phyloP scores from a whole-genome alignment of 2,329 filamentous ascomycete species.

The Microascus cirrosus region DNA sequence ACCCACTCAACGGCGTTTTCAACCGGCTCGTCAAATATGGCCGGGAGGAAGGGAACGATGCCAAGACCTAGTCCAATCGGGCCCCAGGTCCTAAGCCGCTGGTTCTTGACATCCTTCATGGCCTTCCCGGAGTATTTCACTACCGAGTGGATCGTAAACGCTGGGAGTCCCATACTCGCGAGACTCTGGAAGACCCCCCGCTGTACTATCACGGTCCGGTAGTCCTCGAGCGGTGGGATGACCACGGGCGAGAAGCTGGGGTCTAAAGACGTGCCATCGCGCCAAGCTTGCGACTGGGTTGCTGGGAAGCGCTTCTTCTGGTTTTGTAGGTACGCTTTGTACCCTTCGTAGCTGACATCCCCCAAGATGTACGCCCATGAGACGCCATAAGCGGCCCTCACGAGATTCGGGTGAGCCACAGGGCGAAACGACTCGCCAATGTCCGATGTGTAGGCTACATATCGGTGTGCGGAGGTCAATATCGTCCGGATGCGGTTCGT shows the following conservation, averaged over 20 bases:
- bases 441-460: slow-evolving; percentile 93
- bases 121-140: slow-evolving; percentile 80
- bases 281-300: slow-evolving; percentile 1
- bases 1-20: slow-evolving; percentile 84
- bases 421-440: slow-evolving; percentile 95
- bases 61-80: slow-evolving; percentile 77
- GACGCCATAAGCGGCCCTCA: slow-evolving; percentile 75
- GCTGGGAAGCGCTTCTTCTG: slow-evolving; percentile 41
- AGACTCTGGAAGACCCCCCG: slow-evolving; percentile 81
- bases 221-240: slow-evolving; percentile 73
- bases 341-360: slow-evolving; percentile 86
- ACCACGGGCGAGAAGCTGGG: slow-evolving; percentile 20
- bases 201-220: slow-evolving; percentile 81
- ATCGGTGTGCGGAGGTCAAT: slow-evolving; percentile 81
- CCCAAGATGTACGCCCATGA: slow-evolving; percentile 89
- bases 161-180: slow-evolving; percentile 87
- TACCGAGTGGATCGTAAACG: slow-evolving; percentile 87
- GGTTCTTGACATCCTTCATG: slow-evolving; percentile 74
- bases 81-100: slow-evolving; percentile 66
- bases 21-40: slow-evolving; percentile 82
- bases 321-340: slow-evolving; percentile 87
- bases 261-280: slow-evolving; percentile 16
- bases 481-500: slow-evolving; percentile 77
- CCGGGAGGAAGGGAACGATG: slow-evolving; percentile 73
- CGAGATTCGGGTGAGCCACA: slow-evolving; percentile 73